Base-by-base conservation (phyloP, 768 basidiomycete genomes). In the Terana coerulea region DNA sequence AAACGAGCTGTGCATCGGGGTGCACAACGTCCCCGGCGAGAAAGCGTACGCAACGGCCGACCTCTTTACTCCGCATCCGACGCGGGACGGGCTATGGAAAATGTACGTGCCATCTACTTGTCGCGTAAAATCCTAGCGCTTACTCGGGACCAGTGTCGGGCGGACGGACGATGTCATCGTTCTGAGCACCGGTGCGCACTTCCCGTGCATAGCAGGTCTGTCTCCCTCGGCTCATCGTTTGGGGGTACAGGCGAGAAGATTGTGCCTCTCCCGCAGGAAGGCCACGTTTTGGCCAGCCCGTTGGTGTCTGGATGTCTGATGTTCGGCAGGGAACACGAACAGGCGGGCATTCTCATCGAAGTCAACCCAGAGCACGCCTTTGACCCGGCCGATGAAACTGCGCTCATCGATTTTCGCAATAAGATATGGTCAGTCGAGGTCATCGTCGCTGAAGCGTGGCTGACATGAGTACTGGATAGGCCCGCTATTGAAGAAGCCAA, bases 91-190 rank as follows among this genome's bases (percentile, higher is more conserved):
- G 2, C 39, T 62, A 8, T 62, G 59, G 58, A 67, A 56, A 39
- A 59, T 80, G 53, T 61, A 39, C 19, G 58, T 33, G 3, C 3
- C 8, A 4, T 15, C 29, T 22, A 14, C 22, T 40, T 21, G 9
- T 3, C 29, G 30, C 21, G n/a, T 47, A 7, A 22, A 19, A 19
- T 39, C 25, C 33, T 15, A 14, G 25, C 26, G 10, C 9, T 35
- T 15, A 12, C 5, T 45, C 6, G 5, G 3, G 5, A 24, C 5
- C 61, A 55, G 65, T 30, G 52, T 56, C 43, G 74, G 71, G 8
- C 59, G 73, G 12, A 55, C 48, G n/a, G 75, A 77, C 51, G 75
- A 77, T 47, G 74, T 74, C 48, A 72, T 76, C 45, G 67, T 73
- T 56, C 41, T 55, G 11, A 41, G 52, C n/a, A 47, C 52, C 9